Evolutionary conservation across 2,329 filamentous ascomycete species (phyloP), one percentile per base, ranked within the genome.

Genomic region (Scytalidium sp.): DNA sequence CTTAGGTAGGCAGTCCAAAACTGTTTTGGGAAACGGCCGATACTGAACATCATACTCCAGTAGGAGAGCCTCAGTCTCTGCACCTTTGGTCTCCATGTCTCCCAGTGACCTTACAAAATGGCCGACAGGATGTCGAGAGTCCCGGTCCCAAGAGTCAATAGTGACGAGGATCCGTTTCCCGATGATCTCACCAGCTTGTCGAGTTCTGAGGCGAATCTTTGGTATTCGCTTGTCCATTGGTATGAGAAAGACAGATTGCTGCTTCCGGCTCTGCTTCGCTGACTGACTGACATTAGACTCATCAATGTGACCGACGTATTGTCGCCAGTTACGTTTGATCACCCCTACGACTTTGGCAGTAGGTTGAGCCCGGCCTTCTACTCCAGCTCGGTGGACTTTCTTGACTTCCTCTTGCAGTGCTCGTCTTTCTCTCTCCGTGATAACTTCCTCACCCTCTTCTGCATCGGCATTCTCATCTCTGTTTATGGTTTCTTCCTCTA

Each of bases 141-240:
- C 91, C 54, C 91, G 81, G 53, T 97, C 90, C 94, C 94, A 99
- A 1, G 88, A 85, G 70, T 99, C 94, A 56, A 99, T 95, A 0
- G 91, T 92, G 40, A 97, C 90, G 10, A 99, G 70, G 45, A 99
- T 85, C 50, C 95, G 85, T 75, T 97, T 94, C 4, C 94, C 94
- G 22, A 97, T 70, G 3, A 99, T 79, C 62, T 96, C 90, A 15
- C 84, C 84, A 20, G 91, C 92, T 69, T 97, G 94, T 46, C 94
- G 81, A 10, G 94, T 97, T 45, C 92, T 85, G 48, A 99, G 84
- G 42, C 91, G 84, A 61, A 99, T 97, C 74, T 97, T 99, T 2
- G 94, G 94, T 19, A 99, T 88, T 62, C 90, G 87, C 75, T 96
- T 97, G 70, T 99, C 93, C 93, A 99, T 97, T 3, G 94, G 92